Evolutionary conservation across 1,284 basidiomycete species (phyloP), one percentile per base, ranked within the genome.

Genomic region (Taiwanofungus camphoratus): DNA sequence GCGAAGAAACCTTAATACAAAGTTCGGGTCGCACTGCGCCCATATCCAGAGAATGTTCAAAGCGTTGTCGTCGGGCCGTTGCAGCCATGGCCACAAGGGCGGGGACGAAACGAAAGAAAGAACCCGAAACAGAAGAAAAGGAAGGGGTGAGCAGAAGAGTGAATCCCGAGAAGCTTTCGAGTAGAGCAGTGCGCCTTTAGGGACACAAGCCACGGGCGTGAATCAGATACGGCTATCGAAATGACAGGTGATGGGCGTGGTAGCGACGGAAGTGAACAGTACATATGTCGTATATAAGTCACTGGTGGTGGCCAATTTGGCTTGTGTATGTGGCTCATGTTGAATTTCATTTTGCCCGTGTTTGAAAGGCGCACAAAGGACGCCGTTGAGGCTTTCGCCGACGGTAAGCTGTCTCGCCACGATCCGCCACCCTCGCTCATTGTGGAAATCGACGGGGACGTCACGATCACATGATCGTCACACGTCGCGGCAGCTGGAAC

Each of bases 11-110:
- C 46, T 58, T 56, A 47, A 52, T 50, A 49, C 34, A 46, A 43
- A 58, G 51, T 51, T 52, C 54, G 50, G 59, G 56, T 55, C 61
- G 61, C 61, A 55, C 61, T 53, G 61, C 61, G 59, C 56, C 57
- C 56, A 61, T 56, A 41, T 56, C 55, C 45, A 53, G 48, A 37
- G 56, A 58, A 43, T 56, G 52, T 49, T 59, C 51, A 44, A 56
- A 55, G 44, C 54, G 52, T 47, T 52, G 53, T 46, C 57, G 53
- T 8, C 9, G 31, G 40, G 49, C 45, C 35, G 45, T 43, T 27
- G 41, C 55, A 45, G 56, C 53, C 57, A 55, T 58, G 27, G 44
- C n/a, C n/a, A n/a, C 47, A 38, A 43, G 30, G 42, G 40, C 31
- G 32, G 40, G 40, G 41, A 48, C 46, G 41, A 49, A 44, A 42